Evolutionary conservation across 1,284 basidiomycete genomes (phyloP), one percentile per base, ranked within the genome.

Genomic region (Pseudozyma pruni): DNA sequence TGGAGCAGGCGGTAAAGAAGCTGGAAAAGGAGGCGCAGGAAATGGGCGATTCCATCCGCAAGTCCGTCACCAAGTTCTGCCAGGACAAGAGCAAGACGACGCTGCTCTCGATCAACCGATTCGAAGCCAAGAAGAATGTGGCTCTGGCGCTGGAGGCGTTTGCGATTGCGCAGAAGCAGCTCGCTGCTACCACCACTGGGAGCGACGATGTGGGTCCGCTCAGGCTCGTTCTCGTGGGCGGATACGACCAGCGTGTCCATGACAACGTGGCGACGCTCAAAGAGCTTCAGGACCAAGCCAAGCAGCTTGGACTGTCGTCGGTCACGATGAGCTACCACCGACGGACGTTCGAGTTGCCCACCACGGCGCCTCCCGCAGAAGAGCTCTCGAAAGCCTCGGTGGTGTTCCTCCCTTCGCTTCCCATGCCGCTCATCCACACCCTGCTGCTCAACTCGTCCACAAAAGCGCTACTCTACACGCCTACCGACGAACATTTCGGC

Each of bases 401-500:
- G 11, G 29, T 81, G 45, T 74, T 81, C 42, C 53, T 81, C 13
- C 80, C 76, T 9, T 75, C 72, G 27, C 52, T 77, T 10, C 80
- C 80, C 8, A 68, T 74, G 37, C 42, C 77, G 10, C 46, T 81
- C 13, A 74, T 81, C 37, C 71, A 72, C 37, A 62, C 74, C 13
- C 61, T 81, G 7, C 54, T 81, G 42, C 56, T 68, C 14, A 66
- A 72, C 45, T 47, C 51, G 5, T 31, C 43, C 19, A 69, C 70
- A 11, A 52, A 52, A 6, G 74, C 63, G 8, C 85, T 98, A 0
- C 86, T 98, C 4, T 98, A 98, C 83, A 98, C 96, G 0, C 95
- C 96, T 0, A 86, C 88, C 2, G 94, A 96, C 82, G 95, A 98
- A 80, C 95, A 98, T 83, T 96, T 98, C 80, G 95, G 95, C 2